Conservation (phyloP, 306 rosid species). For the Vachellia pachyceras region DNA sequence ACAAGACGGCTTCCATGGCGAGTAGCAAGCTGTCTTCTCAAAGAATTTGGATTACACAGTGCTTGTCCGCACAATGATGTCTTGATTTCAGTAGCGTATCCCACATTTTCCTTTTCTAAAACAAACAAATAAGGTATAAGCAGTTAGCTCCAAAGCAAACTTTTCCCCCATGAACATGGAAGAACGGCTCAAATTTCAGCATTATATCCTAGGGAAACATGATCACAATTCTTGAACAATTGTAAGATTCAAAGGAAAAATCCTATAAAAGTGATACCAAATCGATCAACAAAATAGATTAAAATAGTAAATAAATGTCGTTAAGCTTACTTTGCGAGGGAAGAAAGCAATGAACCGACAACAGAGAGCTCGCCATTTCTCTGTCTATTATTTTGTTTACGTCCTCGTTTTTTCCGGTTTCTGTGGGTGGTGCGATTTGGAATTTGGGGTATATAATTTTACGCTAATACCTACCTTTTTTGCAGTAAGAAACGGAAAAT, state of each 20-base stretch:
- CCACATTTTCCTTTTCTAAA: no score
- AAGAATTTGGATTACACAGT: conserved; percentile 40
- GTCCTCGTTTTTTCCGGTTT: background rate
- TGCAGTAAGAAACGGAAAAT: conserved; percentile 5
- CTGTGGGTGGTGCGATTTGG: conserved; percentile 27
- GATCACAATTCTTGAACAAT: background rate
- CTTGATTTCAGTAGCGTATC: conserved; percentile 48
- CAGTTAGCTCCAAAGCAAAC: background rate
- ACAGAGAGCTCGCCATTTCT: conserved; percentile 71
- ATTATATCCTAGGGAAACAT: background rate
- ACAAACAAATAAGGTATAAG: no score
- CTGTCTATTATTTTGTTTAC: conserved; percentile 7
- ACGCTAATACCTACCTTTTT: conserved; percentile 47
- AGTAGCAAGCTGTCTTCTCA: conserved; percentile 41
- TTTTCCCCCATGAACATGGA: background rate
- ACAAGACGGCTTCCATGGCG: conserved; percentile 58
- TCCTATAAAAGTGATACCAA: background rate
- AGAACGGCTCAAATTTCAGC: background rate
- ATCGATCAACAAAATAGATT: background rate
- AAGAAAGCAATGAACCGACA: conserved; percentile 59
- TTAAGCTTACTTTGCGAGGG: conserved; percentile 62
- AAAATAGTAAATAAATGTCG: conserved; percentile 20
- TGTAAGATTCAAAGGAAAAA: background rate
- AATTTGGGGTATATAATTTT: conserved; percentile 8
- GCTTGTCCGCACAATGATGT: conserved; percentile 63